Evolutionary conservation across 352 stramenopile species (phyloP).

Genomic region (Phytophthora palmivora): DNA sequence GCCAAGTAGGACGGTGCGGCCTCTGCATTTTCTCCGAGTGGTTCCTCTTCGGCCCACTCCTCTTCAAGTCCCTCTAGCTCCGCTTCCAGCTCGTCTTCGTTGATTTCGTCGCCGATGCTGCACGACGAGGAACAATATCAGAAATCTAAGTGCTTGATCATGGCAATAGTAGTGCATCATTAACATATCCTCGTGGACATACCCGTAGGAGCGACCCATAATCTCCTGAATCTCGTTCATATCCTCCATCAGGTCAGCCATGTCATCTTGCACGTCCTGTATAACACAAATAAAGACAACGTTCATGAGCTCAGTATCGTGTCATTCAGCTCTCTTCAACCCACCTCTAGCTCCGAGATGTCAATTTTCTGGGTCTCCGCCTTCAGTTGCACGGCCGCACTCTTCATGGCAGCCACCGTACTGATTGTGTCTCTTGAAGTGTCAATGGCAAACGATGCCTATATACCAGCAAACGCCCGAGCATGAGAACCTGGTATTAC

Average conservation of each 20-base stretch:
- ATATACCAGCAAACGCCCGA: not conserved
- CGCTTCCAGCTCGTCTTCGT: constrained; percentile 95
- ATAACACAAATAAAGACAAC: constrained; percentile 1
- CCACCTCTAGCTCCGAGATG: constrained; percentile 95
- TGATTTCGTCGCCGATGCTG: constrained; percentile 94
- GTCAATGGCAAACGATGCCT: constrained; percentile 92
- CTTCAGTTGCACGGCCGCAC: constrained; percentile 91
- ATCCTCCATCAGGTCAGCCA: constrained; percentile 97
- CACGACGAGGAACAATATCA: not conserved
- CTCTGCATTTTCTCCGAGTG: constrained; percentile 45
- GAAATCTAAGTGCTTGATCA: not conserved
- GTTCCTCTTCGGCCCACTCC: constrained; percentile 89
- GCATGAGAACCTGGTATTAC: constrained; percentile 1
- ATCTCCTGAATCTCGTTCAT: constrained; percentile 99
- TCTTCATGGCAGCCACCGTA: constrained; percentile 96
- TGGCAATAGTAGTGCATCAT: not conserved
- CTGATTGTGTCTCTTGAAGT: constrained; percentile 92
- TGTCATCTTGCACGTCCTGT: constrained; percentile 95
- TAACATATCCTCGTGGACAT: constrained; percentile 12
- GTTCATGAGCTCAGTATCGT: not conserved
- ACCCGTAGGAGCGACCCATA: constrained; percentile 95
- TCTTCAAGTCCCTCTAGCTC: constrained; percentile 95
- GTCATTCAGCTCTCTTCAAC: constrained; percentile 5
- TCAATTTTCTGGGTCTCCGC: constrained; percentile 96
- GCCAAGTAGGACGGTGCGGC: constrained; percentile 72